Conservation (phyloP, 164 flowering plant species). For the Aristolochia contorta region DNA sequence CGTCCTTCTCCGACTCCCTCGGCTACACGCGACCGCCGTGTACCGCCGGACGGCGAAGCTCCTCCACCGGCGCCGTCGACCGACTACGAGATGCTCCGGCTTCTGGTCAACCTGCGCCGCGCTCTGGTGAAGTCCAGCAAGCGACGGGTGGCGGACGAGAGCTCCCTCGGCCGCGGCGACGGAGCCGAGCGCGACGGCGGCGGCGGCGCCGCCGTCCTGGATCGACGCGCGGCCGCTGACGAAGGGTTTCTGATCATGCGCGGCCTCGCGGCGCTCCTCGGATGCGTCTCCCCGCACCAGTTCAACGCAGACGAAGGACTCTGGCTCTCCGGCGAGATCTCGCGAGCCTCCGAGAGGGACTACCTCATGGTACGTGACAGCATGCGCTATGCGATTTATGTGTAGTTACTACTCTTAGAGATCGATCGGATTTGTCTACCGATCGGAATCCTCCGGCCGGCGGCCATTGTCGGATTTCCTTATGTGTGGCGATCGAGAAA, state of each 20-base stretch:
- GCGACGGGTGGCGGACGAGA: constrained; percentile 53
- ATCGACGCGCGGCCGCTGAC: neutral
- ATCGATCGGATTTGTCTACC: too few species aligned
- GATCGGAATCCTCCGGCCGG: too few species aligned
- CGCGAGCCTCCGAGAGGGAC: constrained; percentile 42
- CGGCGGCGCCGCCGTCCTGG: neutral
- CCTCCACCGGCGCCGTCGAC: too few species aligned
- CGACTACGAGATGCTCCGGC: constrained; percentile 21
- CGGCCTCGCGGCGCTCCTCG: constrained; percentile 14
- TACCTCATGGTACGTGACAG: constrained; percentile 65
- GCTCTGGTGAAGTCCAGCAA: constrained; percentile 32
- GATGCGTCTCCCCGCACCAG: constrained; percentile 40
- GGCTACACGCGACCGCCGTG: too few species aligned
- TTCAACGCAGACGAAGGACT: constrained; percentile 31
- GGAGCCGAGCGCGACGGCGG: constrained; percentile 3
- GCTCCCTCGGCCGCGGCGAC: constrained; percentile 17
- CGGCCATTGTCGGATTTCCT: too few species aligned
- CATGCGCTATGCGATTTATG: constrained; percentile 60
- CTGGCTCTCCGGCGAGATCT: constrained; percentile 41
- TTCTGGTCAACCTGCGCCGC: constrained; percentile 18
- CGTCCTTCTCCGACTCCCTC: too few species aligned
- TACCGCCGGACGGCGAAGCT: too few species aligned
- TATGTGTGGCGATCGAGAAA: too few species aligned
- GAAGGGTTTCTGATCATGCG: constrained; percentile 8
- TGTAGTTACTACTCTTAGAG: constrained; percentile 18